A percentile compares a stretch with the other conserved stretches of the same genome.
Conservation (phyloP, 2,329 filamentous ascomycete species). For the Curvularia hawaiiensis region DNA sequence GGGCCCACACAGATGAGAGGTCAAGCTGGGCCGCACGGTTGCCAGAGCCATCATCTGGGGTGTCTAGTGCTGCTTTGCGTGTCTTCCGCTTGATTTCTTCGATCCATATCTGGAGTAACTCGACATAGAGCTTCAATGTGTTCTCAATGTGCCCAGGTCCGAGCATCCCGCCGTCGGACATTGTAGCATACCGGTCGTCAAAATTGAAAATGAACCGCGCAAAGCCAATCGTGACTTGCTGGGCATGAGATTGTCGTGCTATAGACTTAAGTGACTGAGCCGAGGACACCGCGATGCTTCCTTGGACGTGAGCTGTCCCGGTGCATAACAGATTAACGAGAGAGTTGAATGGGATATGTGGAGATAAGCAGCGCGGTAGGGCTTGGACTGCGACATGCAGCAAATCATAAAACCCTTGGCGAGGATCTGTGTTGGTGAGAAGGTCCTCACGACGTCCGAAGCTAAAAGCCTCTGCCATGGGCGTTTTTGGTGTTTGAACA, state of each 20-base stretch:
- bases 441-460: constrained; percentile 85
- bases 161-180: constrained; percentile 97
- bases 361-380: constrained; percentile 88
- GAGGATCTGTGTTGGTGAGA: constrained; percentile 74
- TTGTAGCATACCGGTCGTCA: constrained; percentile 94
- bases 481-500: constrained; percentile 86
- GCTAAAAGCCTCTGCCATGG: constrained; percentile 91
- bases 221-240: constrained; percentile 96
- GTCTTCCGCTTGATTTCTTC: constrained; percentile 91
- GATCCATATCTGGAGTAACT: constrained; percentile 95
- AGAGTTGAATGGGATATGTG: constrained; percentile 89
- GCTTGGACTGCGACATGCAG: constrained; percentile 95
- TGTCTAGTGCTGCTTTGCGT: constrained; percentile 70
- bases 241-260: constrained; percentile 87
- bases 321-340: constrained; percentile 95
- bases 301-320: constrained; percentile 92
- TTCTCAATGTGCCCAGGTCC: constrained; percentile 94
- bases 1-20: constrained; percentile 83
- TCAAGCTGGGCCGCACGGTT: constrained; percentile 80
- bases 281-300: constrained; percentile 89
- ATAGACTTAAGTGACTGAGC: constrained; percentile 94
- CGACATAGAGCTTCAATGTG: constrained; percentile 89
- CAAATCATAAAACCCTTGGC: constrained; percentile 93
- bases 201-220: constrained; percentile 98
- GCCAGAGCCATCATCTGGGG: constrained; percentile 66